Evolutionary conservation across 768 basidiomycete genomes (phyloP).

Genomic region (Termitomyces sp.): DNA sequence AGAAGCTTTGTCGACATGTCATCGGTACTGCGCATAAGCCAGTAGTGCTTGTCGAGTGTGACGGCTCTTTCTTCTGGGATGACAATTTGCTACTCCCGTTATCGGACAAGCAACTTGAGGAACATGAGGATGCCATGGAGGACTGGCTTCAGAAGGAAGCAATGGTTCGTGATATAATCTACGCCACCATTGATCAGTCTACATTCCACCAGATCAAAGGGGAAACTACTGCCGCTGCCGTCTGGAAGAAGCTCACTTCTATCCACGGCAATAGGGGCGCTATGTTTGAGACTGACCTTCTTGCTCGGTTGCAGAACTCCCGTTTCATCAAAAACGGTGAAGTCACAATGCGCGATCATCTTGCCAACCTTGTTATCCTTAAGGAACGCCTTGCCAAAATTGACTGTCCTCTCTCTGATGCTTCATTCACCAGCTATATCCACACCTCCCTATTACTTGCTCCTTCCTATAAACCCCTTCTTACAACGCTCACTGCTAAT

Average conservation of each 20-base stretch:
- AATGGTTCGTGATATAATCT: not conserved
- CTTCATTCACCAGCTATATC: not conserved
- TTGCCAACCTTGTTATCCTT: not conserved
- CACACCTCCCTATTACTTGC: not conserved
- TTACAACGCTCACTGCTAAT: too few relatives aligned
- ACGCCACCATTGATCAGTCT: not conserved
- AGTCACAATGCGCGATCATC: not conserved
- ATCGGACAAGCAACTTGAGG: too few relatives aligned
- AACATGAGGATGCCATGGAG: not conserved
- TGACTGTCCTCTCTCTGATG: too few relatives aligned
- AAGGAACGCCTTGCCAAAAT: not conserved
- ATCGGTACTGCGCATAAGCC: too few relatives aligned
- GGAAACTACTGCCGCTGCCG: not conserved
- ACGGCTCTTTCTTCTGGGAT: too few relatives aligned
- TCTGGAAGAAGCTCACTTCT: not conserved
- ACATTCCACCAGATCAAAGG: conserved; percentile 1
- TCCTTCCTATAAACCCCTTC: not conserved
- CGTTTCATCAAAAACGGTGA: not conserved
- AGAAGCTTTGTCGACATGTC: too few relatives aligned
- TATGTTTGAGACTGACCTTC: not conserved
- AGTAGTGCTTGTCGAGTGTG: too few relatives aligned
- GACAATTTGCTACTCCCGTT: too few relatives aligned
- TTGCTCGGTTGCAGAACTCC: not conserved
- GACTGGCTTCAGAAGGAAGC: not conserved
- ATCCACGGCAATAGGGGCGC: not conserved